Evolutionary conservation across 176 grass and related monocot genomes (phyloP).

Genomic region (Tuctoria greenei): DNA sequence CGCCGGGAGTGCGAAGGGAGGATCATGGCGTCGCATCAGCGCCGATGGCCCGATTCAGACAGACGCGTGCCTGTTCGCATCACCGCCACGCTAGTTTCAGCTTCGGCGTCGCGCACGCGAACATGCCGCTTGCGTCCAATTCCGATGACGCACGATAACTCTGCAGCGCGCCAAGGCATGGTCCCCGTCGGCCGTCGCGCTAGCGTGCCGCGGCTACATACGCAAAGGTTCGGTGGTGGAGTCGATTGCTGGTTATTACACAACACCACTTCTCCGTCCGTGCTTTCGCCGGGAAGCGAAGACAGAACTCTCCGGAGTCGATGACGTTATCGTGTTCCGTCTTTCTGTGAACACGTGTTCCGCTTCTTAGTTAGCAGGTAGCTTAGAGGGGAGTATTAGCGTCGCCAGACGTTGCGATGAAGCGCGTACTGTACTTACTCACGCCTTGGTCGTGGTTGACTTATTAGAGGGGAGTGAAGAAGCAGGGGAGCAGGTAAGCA

Average conservation of each 20-base stretch:
- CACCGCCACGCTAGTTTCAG: not conserved
- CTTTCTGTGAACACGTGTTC: not conserved
- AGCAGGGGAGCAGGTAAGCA: not conserved
- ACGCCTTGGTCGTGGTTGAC: constrained; percentile 8
- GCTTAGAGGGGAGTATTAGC: not conserved
- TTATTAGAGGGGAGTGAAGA: not conserved
- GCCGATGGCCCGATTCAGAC: no score
- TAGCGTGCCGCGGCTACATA: not conserved
- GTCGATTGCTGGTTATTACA: not conserved
- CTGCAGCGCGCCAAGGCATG: no score
- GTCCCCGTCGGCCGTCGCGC: no score
- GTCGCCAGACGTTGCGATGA: constrained; percentile 5
- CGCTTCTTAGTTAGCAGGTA: no score
- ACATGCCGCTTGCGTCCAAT: not conserved
- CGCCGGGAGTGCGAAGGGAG: not conserved
- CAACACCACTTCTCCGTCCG: not conserved
- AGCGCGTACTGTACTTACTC: no score
- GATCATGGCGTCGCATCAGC: no score
- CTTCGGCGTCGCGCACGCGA: not conserved
- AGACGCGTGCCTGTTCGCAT: no score
- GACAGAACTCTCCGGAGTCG: not conserved
- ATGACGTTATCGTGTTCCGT: not conserved
- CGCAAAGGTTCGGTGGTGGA: not conserved
- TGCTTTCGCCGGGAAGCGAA: not conserved
- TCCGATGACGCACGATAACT: not conserved